Evolutionary conservation across 73 alveolate genomes (phyloP), one percentile per base, ranked within the genome.

Genomic region (Stentor coeruleus): DNA sequence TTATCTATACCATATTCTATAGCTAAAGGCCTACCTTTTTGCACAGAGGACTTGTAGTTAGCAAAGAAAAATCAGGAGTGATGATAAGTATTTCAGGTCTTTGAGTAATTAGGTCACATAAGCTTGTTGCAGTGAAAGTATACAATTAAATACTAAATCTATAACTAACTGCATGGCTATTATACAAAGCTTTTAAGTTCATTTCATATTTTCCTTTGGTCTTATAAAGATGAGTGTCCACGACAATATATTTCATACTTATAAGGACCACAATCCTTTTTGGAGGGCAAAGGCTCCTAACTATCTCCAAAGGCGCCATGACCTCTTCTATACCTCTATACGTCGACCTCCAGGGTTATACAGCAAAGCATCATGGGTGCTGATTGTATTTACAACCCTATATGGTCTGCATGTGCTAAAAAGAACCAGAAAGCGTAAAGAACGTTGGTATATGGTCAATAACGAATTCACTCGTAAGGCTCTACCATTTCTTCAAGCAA

Each of bases 401-500:
- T 33, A 26, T 66, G 79, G 79, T 28, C 1, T 66, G 1, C 15
- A 26, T 33, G n/a, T 26, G 37, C 33, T 66, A 14, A 66, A 66
- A 33, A 66, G 33, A 2, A 31, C 42, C 2, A 66, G 79, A 66
- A 33, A 20, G 14, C 40, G 37, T 28, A 20, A 40, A 26, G 79
- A 33, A 1, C n/a, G 79, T 14, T 20, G 36, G 1, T 20, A 15
- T 14, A 33, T 26, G 41, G 33, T 66, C 33, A 20, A 20, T 2
- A 28, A 66, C 33, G 79, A 66, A 2, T 66, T 20, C 41, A 66
- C n/a, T 20, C n/a, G 79, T 28, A 66, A 66, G 33, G n/a, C 42
- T 0, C n/a, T 66, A 66, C 79, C 79, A 11, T 66, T 66, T 40
- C 33, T 66, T 28, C 79, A 66, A 66, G 79, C 79, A 28, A 66